Base-by-base conservation (phyloP, 2,329 filamentous ascomycete species). In the Incumbomyces delicatus region DNA sequence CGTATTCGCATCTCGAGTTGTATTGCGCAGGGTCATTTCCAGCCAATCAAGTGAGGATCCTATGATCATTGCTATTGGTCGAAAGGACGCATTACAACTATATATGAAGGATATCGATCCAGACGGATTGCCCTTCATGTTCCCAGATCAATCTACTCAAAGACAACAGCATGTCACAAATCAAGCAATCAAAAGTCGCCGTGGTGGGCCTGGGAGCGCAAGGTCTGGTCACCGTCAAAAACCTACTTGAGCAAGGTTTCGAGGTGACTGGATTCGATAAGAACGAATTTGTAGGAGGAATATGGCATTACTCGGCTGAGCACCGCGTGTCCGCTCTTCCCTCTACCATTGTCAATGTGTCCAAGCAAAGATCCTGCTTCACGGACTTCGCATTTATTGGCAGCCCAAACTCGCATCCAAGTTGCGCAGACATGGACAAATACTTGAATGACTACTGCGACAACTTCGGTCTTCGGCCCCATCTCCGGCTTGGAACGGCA, bases 171-270 rank as follows among this genome's bases (percentile, higher is more conserved):
- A 27, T 27, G 22, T 27, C 22, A 27, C 22, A 27, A 27, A 27
- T 27, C 30, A 33, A 33, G 32, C 27, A 42, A 11, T 30, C 40
- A 42, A 38, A 10, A 16, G 42, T 38, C 13, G 42, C 42, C 10
- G 42, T 45, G 12, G 38, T 45, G 6, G 42, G 42, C 22, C 34
- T 45, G 18, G 50, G 49, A 29, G 59, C 58, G 1, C 55, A 66
- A 2, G 68, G 68, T 35, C 59, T 70, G 11, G 58, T 64, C 13
- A 60, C 68, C 11, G 57, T 69, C 42, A 73, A 73, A 56, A 66
- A 66, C 32, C 51, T 72, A 14, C 53, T 63, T 2, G 68, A 73
- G 47, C 67, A 69, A 55, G 67, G 68, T 7, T 73, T 71, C 43
- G 55, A 70, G 8, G 68, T 64, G 4, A 61, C 63, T 1, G 69